phyloP scores from a whole-genome alignment of 2,329 filamentous ascomycete species.

The Phialophora expanda region DNA sequence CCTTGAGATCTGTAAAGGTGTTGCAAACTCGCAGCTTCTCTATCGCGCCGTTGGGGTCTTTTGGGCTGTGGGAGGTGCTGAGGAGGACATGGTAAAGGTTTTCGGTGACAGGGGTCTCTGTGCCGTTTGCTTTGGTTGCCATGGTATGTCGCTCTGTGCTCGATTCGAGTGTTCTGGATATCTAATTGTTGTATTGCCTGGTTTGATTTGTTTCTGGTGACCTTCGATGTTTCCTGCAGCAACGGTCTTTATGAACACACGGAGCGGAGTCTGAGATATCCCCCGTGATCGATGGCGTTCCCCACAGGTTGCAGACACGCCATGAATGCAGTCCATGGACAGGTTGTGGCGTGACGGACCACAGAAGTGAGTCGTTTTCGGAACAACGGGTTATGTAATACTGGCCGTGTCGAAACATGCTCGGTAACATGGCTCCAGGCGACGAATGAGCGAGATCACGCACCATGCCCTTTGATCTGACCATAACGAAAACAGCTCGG shows the following conservation, averaged over 20 bases:
- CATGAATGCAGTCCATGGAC: not conserved
- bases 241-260: not conserved
- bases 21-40: slow-evolving; percentile 41
- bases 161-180: not conserved
- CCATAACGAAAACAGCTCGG: not conserved
- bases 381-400: slow-evolving; percentile 12
- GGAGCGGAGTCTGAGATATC: not conserved
- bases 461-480: not conserved
- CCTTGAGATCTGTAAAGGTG: slow-evolving; percentile 38
- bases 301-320: slow-evolving; percentile 9
- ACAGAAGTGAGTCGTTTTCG: slow-evolving; percentile 1
- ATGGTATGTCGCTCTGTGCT: slow-evolving; percentile 16
- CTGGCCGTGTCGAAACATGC: not conserved
- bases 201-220: slow-evolving; percentile 1
- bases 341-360: slow-evolving; percentile 9
- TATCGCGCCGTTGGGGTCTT: slow-evolving; percentile 40
- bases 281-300: not conserved
- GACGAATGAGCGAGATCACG: not conserved
- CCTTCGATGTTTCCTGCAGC: not conserved
- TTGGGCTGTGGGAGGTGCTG: slow-evolving; percentile 37
- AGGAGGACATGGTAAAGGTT: slow-evolving; percentile 42
- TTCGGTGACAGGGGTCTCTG: slow-evolving; percentile 13
- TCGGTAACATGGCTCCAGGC: not conserved
- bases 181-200: not conserved
- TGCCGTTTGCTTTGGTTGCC: slow-evolving; percentile 27